A percentile compares a stretch with the other conserved stretches of the same genome.
These are phyloP conservation scores for Pseudonectria buxi DNA, from an alignment of 2,329 filamentous ascomycete genomes.

Conservation along the genomic window DNA sequence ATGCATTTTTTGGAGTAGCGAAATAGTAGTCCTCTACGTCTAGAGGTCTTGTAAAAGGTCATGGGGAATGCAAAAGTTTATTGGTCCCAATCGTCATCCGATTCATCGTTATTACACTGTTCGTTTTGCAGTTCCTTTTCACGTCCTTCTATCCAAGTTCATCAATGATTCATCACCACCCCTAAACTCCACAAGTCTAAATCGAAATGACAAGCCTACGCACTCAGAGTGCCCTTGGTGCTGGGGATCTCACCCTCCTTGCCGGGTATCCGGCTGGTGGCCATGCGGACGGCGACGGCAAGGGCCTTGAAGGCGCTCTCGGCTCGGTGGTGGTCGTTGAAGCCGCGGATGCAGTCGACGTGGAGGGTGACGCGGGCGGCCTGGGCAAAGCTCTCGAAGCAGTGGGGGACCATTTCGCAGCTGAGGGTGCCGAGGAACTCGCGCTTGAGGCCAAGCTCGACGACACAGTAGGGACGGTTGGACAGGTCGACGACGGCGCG, in stretches of 20 bases:
- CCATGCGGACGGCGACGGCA: constrained; percentile 75
- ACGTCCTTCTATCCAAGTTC: too few relatives aligned
- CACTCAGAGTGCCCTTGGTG: constrained; percentile 84
- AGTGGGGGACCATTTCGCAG: constrained; percentile 96
- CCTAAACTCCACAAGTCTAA: constrained; percentile 17
- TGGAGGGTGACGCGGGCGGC: constrained; percentile 87
- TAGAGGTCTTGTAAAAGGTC: too few relatives aligned
- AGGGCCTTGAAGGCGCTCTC: constrained; percentile 97
- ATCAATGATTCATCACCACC: background rate
- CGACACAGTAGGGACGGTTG: constrained; percentile 79
- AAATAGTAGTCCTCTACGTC: too few relatives aligned
- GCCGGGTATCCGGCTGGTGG: constrained; percentile 66
- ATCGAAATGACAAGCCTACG: constrained; percentile 28
- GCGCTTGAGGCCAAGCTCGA: constrained; percentile 76
- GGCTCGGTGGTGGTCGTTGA: constrained; percentile 92
- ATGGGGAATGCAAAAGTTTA: too few relatives aligned
- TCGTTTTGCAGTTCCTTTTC: too few relatives aligned
- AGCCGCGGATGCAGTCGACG: constrained; percentile 82
- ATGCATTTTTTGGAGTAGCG: constrained; percentile 1
- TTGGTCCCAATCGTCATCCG: too few relatives aligned
- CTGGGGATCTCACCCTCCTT: constrained; percentile 90
- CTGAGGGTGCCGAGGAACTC: constrained; percentile 93
- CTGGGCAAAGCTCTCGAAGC: constrained; percentile 88
- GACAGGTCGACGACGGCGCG: constrained; percentile 92
- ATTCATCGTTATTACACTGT: too few relatives aligned